These are phyloP conservation scores for Cyanodermella asteris DNA, from an alignment of 2,329 filamentous ascomycete species.

Conservation along the genomic window DNA sequence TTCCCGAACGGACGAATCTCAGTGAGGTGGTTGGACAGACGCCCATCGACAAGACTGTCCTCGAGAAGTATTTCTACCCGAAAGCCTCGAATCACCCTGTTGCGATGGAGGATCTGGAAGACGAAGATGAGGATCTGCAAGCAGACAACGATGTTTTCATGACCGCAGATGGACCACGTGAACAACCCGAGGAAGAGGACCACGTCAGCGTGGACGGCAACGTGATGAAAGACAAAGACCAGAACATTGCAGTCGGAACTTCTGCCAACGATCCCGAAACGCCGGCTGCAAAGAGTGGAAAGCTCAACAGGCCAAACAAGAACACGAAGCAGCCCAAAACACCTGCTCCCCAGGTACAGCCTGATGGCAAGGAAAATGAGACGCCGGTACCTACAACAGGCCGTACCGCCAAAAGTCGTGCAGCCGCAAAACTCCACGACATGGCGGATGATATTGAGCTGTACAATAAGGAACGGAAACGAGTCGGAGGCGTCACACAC, in stretches of 20 bases:
- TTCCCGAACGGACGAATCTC: slow-evolving; percentile 73
- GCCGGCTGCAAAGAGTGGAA: slow-evolving; percentile 1
- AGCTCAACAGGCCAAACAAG: too few species aligned
- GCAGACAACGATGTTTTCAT: too few species aligned
- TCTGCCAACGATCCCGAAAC: slow-evolving; percentile 5
- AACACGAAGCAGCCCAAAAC: too few species aligned
- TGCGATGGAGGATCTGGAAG: slow-evolving; percentile 8
- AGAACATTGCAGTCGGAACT: slow-evolving; percentile 11
- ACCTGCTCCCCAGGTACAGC: too few species aligned
- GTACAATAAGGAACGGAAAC: slow-evolving; percentile 86
- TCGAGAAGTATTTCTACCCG: slow-evolving; percentile 47
- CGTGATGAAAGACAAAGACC: slow-evolving; percentile 17
- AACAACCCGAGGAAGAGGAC: background rate
- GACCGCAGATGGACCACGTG: slow-evolving; percentile 4
- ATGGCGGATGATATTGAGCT: slow-evolving; percentile 67
- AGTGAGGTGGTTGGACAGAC: slow-evolving; percentile 86
- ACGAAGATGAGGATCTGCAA: slow-evolving; percentile 5
- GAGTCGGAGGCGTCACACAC: slow-evolving; percentile 43
- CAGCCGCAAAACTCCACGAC: slow-evolving; percentile 52
- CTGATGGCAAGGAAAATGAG: slow-evolving; percentile 59
- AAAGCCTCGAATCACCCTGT: slow-evolving; percentile 12
- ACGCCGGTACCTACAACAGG: slow-evolving; percentile 57
- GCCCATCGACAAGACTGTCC: slow-evolving; percentile 47
- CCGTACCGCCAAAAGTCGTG: slow-evolving; percentile 73
- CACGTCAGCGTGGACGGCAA: too few species aligned